Conservation (phyloP, 2,329 filamentous ascomycete species). For the Aureobasidium zeae region DNA sequence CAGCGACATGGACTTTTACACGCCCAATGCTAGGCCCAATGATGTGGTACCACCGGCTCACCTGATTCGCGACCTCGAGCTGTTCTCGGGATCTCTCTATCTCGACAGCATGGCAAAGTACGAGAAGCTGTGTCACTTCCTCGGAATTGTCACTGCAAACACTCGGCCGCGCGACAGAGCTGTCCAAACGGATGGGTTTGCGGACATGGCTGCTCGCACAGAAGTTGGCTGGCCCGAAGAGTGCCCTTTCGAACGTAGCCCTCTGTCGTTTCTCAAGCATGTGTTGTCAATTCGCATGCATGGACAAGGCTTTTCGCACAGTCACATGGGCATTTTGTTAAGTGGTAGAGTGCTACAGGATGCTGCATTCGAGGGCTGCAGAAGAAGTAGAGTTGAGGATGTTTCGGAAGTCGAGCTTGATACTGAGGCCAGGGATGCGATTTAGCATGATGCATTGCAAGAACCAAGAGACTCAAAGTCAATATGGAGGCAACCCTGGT, state of each 20-base stretch:
- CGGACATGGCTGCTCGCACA: not conserved
- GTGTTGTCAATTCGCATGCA: conserved; percentile 1
- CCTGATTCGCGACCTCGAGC: not conserved
- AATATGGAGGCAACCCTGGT: no score
- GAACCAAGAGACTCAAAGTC: no score
- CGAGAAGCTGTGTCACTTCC: conserved; percentile 1
- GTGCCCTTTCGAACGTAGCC: not conserved
- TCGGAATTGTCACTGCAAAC: not conserved
- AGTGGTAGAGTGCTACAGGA: not conserved
- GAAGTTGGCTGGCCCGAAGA: not conserved
- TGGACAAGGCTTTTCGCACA: not conserved
- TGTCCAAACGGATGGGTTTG: not conserved
- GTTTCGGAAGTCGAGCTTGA: no score
- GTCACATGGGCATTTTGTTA: not conserved
- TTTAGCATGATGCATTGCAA: no score
- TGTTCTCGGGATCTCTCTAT: conserved; percentile 4
- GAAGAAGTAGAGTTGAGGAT: no score
- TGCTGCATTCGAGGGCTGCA: not conserved
- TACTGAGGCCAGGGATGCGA: no score
- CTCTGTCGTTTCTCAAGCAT: not conserved
- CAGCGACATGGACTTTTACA: not conserved
- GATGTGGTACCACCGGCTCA: not conserved
- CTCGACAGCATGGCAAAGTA: not conserved
- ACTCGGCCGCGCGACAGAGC: not conserved
- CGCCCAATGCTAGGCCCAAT: not conserved